Conservation (phyloP, 1,284 basidiomycete species). For the Trichosporon ovoides region DNA sequence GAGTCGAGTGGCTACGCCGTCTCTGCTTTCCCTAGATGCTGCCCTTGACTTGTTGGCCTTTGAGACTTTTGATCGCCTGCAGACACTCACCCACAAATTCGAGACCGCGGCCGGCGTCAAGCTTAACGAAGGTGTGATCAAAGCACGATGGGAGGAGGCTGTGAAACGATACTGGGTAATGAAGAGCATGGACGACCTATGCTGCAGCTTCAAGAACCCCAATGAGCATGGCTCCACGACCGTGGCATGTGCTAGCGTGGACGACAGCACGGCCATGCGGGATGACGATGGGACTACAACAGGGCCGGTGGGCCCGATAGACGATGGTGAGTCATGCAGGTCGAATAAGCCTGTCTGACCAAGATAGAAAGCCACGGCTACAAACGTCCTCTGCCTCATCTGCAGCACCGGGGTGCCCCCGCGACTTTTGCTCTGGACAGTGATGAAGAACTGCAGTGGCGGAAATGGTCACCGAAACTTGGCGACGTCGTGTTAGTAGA, state of each 20-base stretch:
- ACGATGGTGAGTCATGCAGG: no score
- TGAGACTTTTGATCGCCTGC: conserved; percentile 39
- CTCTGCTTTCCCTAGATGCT: conserved; percentile 38
- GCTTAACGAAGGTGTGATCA: conserved; percentile 36
- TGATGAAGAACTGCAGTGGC: conserved; percentile 38
- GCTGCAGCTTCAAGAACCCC: conserved; percentile 19
- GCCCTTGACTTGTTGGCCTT: conserved; percentile 44
- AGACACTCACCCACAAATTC: conserved; percentile 32
- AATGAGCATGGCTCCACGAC: not conserved
- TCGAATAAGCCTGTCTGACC: no score
- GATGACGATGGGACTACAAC: conserved; percentile 1
- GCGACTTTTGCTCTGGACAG: conserved; percentile 23
- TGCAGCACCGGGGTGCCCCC: conserved; percentile 32
- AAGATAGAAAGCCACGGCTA: not conserved
- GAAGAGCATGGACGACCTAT: conserved; percentile 42
- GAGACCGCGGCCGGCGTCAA: conserved; percentile 37
- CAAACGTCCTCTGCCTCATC: conserved; percentile 22
- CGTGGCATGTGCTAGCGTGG: not conserved
- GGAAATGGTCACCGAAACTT: conserved; percentile 35
- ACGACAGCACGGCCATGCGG: conserved; percentile 13
- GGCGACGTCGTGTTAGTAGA: conserved; percentile 40
- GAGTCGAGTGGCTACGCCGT: conserved; percentile 8
- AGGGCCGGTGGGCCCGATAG: no score
- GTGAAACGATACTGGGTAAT: conserved; percentile 43
- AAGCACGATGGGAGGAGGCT: conserved; percentile 42